Evolutionary conservation across 345 rosid species (phyloP).

Genomic region (Cardamine occulta): DNA sequence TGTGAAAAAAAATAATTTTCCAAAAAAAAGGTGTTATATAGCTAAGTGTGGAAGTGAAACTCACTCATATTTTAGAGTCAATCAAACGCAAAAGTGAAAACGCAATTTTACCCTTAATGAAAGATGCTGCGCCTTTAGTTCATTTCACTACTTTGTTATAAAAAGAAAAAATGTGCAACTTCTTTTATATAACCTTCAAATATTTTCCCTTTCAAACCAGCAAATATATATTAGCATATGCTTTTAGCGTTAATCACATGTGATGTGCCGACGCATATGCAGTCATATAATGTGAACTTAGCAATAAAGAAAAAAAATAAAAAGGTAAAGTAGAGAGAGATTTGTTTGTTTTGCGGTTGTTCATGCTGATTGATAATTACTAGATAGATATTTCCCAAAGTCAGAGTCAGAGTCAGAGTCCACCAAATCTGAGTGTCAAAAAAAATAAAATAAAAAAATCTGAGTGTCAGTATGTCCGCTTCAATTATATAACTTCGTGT

Average conservation of each 20-base stretch:
- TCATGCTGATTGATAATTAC: constrained; percentile 13
- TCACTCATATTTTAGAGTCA: neutral
- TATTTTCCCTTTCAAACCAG: constrained; percentile 18
- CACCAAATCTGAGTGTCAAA: constrained; percentile 22
- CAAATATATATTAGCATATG: constrained; percentile 11
- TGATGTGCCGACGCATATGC: constrained; percentile 18
- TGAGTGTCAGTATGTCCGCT: constrained; percentile 15
- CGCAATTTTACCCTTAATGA: constrained; percentile 23
- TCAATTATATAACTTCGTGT: constrained; percentile 9
- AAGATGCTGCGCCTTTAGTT: constrained; percentile 9
- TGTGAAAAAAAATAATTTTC: constrained; percentile 16
- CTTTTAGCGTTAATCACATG: constrained; percentile 17
- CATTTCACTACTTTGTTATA: neutral
- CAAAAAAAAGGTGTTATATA: constrained; percentile 8
- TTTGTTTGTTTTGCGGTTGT: constrained; percentile 21
- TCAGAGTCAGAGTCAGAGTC: constrained; percentile 21
- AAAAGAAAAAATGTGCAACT: neutral
- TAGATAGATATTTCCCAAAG: constrained; percentile 4
- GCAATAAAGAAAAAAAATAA: neutral
- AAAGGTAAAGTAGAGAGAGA: neutral
- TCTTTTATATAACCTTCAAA: neutral
- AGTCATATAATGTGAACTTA: neutral
- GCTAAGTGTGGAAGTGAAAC: constrained; percentile 34
- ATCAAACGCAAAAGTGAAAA: constrained; percentile 10
- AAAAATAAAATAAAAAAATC: neutral